phyloP scores from a whole-genome alignment of 345 rosid species.

The Syzygium oleosum region DNA sequence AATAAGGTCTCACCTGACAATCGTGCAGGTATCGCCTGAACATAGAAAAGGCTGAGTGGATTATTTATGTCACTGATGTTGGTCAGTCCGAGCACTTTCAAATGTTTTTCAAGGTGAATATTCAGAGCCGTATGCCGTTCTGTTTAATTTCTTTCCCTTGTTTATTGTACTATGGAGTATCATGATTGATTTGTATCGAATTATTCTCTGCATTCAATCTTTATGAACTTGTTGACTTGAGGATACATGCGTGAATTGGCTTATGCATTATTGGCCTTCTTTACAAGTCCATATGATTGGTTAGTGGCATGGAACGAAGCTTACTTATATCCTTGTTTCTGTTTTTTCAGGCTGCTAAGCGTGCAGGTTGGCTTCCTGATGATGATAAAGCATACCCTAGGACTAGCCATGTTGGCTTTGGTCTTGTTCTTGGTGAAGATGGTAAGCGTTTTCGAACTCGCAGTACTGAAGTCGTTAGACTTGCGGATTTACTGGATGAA shows the following conservation, averaged over 20 bases:
- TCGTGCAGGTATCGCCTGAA: slow-evolving; percentile 76
- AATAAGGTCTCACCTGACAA: not conserved
- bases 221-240: not conserved
- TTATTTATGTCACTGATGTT: slow-evolving; percentile 91
- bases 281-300: not conserved
- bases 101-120: slow-evolving; percentile 80
- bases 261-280: not conserved
- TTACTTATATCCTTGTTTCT: not conserved
- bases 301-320: not conserved
- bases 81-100: slow-evolving; percentile 95
- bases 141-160: not conserved
- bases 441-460: slow-evolving; percentile 91
- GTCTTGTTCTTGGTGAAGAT: slow-evolving; percentile 95
- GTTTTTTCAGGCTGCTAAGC: slow-evolving; percentile 69
- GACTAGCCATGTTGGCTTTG: slow-evolving; percentile 85
- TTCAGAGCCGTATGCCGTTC: not conserved
- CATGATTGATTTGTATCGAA: not conserved
- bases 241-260: not conserved
- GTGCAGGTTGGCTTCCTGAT: slow-evolving; percentile 83
- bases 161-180: not conserved
- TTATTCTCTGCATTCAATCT: not conserved
- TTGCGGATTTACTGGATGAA: slow-evolving; percentile 94
- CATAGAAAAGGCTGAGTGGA: slow-evolving; percentile 96
- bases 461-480: slow-evolving; percentile 73
- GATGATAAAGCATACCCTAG: slow-evolving; percentile 48